These are phyloP conservation scores for Xerocomus brunneocitrinus DNA, from an alignment of 768 basidiomycete species.

Conservation along the genomic window DNA sequence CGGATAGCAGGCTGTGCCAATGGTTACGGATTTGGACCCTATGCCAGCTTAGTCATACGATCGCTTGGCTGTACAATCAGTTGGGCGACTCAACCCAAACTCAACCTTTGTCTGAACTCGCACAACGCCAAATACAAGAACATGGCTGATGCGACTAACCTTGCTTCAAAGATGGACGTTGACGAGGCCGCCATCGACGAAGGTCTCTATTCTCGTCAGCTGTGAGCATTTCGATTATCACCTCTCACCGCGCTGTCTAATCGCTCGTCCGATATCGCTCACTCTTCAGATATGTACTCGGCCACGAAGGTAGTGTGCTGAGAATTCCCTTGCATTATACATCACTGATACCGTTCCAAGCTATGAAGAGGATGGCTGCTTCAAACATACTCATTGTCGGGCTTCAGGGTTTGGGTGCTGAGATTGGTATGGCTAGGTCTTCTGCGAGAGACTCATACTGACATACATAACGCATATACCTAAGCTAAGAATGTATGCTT, in stretches of 20 bases:
- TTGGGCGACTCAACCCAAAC: slow-evolving; percentile 7
- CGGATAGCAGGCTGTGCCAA: not conserved
- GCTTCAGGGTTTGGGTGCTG: slow-evolving; percentile 86
- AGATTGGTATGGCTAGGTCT: slow-evolving; percentile 64
- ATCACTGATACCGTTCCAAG: slow-evolving; percentile 41
- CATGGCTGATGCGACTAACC: slow-evolving; percentile 37
- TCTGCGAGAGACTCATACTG: slow-evolving; percentile 6
- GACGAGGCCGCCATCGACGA: slow-evolving; percentile 89
- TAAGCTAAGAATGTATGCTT: slow-evolving; percentile 88
- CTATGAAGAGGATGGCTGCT: slow-evolving; percentile 98
- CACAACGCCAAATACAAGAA: slow-evolving; percentile 3
- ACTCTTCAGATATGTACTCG: slow-evolving; percentile 77
- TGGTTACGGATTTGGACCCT: not conserved
- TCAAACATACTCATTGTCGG: slow-evolving; percentile 95
- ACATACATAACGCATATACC: slow-evolving; percentile 10
- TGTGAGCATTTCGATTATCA: slow-evolving; percentile 49
- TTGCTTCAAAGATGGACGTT: slow-evolving; percentile 66
- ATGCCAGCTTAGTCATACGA: not conserved
- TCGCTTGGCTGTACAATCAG: not conserved
- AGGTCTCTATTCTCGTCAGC: slow-evolving; percentile 88
- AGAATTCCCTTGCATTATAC: not conserved
- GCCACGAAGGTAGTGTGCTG: slow-evolving; percentile 74
- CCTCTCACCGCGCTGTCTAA: slow-evolving; percentile 12
- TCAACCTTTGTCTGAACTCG: slow-evolving; percentile 4
- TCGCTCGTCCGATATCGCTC: slow-evolving; percentile 16